These are phyloP conservation scores for Picocystis sp. DNA, from an alignment of 163 green algal species.

Conservation along the genomic window DNA sequence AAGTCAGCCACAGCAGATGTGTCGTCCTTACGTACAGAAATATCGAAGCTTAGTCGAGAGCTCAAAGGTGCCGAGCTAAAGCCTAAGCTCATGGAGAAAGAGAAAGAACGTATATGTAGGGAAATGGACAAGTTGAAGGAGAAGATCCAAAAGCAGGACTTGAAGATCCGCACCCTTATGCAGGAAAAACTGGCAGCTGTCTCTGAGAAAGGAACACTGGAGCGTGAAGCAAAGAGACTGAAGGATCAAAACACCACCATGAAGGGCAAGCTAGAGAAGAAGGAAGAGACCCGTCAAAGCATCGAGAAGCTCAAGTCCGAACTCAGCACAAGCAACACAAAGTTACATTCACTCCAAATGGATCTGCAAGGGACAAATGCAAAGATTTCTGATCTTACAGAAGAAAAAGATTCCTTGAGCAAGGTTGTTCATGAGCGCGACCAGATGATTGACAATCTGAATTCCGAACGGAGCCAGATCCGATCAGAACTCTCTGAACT, in stretches of 20 bases:
- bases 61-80: background rate
- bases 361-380: too few species aligned
- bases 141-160: background rate
- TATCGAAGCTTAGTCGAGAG: background rate
- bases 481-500: too few species aligned
- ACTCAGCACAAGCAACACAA: too few species aligned
- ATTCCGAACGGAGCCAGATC: too few species aligned
- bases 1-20: background rate
- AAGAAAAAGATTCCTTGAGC: too few species aligned
- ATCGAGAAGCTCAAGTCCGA: too few species aligned
- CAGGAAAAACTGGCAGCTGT: constrained; percentile 4
- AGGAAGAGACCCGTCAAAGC: background rate
- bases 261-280: background rate
- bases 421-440: too few species aligned
- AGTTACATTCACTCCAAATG: too few species aligned
- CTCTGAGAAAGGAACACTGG: background rate
- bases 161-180: background rate
- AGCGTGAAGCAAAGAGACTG: constrained; percentile 3
- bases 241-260: background rate
- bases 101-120: background rate
- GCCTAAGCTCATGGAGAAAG: background rate
- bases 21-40: background rate
- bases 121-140: constrained; percentile 1
- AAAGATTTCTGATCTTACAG: too few species aligned
- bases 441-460: too few species aligned